Conservation (phyloP, 768 basidiomycete genomes). For the Auricularia auricula-judae region DNA sequence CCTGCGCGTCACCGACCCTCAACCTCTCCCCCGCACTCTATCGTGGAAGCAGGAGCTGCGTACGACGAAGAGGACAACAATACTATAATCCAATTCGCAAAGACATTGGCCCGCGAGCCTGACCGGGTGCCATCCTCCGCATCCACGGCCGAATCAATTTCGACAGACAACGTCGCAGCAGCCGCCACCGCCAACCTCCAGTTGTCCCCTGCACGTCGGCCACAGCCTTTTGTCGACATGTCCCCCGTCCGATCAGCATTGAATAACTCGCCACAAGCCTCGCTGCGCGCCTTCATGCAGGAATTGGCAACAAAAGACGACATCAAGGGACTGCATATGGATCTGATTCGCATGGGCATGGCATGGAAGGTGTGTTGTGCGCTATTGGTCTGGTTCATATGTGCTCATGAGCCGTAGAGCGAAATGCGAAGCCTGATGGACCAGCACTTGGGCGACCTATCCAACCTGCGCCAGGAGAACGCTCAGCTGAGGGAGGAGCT, state of each 20-base stretch:
- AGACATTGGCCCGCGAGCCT: background rate
- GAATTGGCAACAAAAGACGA: conserved; percentile 47
- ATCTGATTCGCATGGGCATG: conserved; percentile 59
- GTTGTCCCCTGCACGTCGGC: conserved; percentile 5
- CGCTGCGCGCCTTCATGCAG: conserved; percentile 51
- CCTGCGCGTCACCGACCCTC: background rate
- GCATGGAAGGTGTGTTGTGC: conserved; percentile 35
- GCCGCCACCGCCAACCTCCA: background rate
- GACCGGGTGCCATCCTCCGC: background rate
- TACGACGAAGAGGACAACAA: background rate
- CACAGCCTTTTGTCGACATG: conserved; percentile 21
- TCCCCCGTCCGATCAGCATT: conserved; percentile 4
- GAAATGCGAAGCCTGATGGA: conserved; percentile 54
- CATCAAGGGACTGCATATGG: conserved; percentile 65
- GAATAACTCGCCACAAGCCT: conserved; percentile 34
- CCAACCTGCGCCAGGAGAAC: conserved; percentile 33
- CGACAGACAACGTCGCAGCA: background rate
- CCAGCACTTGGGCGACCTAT: conserved; percentile 49
- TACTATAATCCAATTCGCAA: background rate
- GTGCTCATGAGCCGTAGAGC: conserved; percentile 11
- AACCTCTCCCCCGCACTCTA: background rate
- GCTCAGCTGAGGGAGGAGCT: conserved; percentile 57
- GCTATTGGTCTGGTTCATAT: background rate
- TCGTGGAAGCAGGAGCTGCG: background rate
- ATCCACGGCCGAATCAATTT: background rate